phyloP scores from a whole-genome alignment of 805 yeast genomes.

The Lipomyces kockii region DNA sequence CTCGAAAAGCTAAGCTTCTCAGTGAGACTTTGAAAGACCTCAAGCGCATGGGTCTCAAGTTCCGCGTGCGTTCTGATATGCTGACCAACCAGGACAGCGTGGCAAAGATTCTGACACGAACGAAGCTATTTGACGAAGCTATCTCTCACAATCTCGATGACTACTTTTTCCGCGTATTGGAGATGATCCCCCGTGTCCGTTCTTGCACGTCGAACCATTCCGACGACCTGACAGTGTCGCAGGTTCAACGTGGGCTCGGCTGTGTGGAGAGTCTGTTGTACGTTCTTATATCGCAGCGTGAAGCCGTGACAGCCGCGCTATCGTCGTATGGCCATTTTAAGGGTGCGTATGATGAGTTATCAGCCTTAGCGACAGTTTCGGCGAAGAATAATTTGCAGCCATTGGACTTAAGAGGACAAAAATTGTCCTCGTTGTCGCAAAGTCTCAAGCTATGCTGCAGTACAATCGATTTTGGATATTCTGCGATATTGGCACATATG shows the following conservation, averaged over 20 bases:
- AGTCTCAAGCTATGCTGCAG: conserved; percentile 6
- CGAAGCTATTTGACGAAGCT: conserved; percentile 52
- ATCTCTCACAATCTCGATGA: conserved; percentile 51
- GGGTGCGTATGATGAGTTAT: conserved; percentile 5
- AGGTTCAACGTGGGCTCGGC: conserved; percentile 76
- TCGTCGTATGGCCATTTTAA: neutral
- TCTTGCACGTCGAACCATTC: conserved; percentile 62
- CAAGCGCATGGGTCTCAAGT: conserved; percentile 74
- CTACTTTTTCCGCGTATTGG: conserved; percentile 72
- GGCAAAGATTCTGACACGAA: conserved; percentile 62
- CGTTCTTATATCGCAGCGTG: conserved; percentile 51
- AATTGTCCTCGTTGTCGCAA: neutral
- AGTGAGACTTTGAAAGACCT: conserved; percentile 78
- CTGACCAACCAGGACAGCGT: conserved; percentile 64
- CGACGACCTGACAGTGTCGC: conserved; percentile 75
- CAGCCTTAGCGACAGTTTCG: conserved; percentile 3
- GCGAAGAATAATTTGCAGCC: neutral
- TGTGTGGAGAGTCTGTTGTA: conserved; percentile 72
- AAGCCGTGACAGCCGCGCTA: neutral
- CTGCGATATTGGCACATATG: conserved; percentile 7
- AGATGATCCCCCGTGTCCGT: conserved; percentile 78
- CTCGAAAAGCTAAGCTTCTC: conserved; percentile 78
- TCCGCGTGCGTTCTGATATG: conserved; percentile 68
- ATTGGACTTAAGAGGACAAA: conserved; percentile 11
- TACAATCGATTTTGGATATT: conserved; percentile 5